Base-by-base conservation (phyloP, 306 rosid species). In the Cucurbita maxima region DNA sequence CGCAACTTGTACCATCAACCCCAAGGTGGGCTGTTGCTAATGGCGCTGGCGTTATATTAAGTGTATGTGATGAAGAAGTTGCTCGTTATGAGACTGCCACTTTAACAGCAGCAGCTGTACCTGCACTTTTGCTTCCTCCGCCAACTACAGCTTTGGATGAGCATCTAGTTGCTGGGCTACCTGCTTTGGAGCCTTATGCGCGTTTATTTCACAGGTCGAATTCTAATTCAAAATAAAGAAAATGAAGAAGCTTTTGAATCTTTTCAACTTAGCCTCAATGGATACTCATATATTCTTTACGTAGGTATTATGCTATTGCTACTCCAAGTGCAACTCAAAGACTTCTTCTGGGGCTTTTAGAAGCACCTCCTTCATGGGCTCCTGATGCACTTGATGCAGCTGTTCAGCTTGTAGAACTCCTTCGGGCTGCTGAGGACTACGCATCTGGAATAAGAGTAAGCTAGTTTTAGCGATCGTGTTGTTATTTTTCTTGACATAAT, bases 331-430 rank as follows among this genome's bases (percentile, higher is more conserved):
- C 99, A 76, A 94, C 99, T 19, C 99, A 94, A 77, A 87, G 99
- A 85, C 99, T 94, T 79, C 97, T 94, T 82, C 92, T 89, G 60
- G 99, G 99, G 76, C 96, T 94, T 76, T 77, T 94, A 67, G 99
- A 94, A 88, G 99, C 99, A 61, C 99, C 97, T 10, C 99, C 99
- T 34, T 94, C 99, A 2, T 94, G 99, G 99, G 99, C 99, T 75
- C 99, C 99, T n/a, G 99, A 94, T 88, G 99, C 99, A 75, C 99
- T 94, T 75, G 99, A 94, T 84, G 99, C 99, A 36, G 97, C 99
- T 68, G 97, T 94, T 60, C 99, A 94, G 84, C 97, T 94, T 66
- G 99, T 94, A 81, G 97, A 91, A 69, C 99, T 94, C 25, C 99
- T 94, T 75, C 96, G 99, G 60, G 97, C 99, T 81, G 99, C 99